Base-by-base conservation (phyloP, 1,284 basidiomycete species). In the Pterulicium gracile region DNA sequence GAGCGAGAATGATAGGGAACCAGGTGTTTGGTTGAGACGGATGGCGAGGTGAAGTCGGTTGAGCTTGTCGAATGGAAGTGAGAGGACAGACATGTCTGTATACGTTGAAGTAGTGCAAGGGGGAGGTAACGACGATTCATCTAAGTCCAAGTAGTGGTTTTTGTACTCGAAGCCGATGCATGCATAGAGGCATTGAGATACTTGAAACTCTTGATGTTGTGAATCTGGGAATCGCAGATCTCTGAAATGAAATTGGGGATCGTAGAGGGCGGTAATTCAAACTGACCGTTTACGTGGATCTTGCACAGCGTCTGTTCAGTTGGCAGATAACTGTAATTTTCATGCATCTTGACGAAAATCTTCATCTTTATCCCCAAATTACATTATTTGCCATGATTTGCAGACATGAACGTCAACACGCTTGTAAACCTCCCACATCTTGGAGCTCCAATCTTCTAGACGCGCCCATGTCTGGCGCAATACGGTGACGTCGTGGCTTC, bases 51-150 rank as follows among this genome's bases (percentile, higher is more conserved):
- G 36, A 18, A 39, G 36, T 7, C 36, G 36, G 15, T 39, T 39
- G 15, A 39, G 36, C 15, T 39, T 39, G 19, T 39, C 36, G 15
- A 39, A 39, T 4, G 36, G 36, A 10, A 39, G 36, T 15, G 36
- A 39, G 36, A 39, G 36, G 19, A 39, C 36, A 39, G 36, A 39
- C 36, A 39, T 39, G 15, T 39, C 36, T 17, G 36, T 39, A 17
- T n/a, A n/a, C n/a, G n/a, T n/a, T 39, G 36, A 17, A 17, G 7
- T 13, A 10, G 15, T 7, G 5, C 7, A 17, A 17, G 36, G 36
- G 15, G 36, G 36, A 39, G 36, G 36, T 15, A 17, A 39, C 7
- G 36, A 15, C 19, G n/a, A 39, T 39, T 39, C 7, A 17, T n/a
- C 7, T 32, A 17, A 39, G 5, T 17, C 7, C n/a, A n/a, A n/a